These are phyloP conservation scores for Cladosporium velox DNA, from an alignment of 2,329 filamentous ascomycete species.

Conservation along the genomic window DNA sequence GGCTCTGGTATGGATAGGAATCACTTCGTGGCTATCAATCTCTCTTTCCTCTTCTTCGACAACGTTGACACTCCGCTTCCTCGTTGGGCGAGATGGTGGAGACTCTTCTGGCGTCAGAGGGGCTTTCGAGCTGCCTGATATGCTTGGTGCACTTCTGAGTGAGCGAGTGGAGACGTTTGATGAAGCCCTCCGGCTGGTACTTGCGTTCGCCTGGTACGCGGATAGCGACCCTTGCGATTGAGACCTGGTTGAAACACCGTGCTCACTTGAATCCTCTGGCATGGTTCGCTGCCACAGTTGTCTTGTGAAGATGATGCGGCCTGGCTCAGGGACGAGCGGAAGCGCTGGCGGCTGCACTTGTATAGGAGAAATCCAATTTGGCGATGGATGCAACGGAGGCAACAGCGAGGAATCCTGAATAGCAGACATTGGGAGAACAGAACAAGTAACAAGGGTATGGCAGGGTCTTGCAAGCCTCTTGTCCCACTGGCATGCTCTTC, in stretches of 20 bases:
- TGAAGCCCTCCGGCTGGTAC: conserved; percentile 32
- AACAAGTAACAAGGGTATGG: conserved; percentile 25
- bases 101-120: conserved; percentile 42
- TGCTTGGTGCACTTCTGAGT: conserved; percentile 34
- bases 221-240: conserved; percentile 27
- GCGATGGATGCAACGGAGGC: conserved; percentile 21
- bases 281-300: conserved; percentile 42
- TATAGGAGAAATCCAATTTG: conserved; percentile 29
- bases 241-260: conserved; percentile 37
- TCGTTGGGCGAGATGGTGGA: conserved; percentile 36
- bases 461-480: conserved; percentile 35
- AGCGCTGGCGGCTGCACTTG: conserved; percentile 31
- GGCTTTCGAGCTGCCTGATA: conserved; percentile 33
- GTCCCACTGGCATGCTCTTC: conserved; percentile 36
- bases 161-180: conserved; percentile 36
- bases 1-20: conserved; percentile 34
- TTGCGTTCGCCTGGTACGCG: conserved; percentile 21
- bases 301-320: conserved; percentile 40
- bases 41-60: conserved; percentile 37
- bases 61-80: conserved; percentile 37
- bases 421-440: conserved; percentile 35
- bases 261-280: conserved; percentile 34
- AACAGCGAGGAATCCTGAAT: conserved; percentile 19
- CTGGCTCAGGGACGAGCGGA: conserved; percentile 25
- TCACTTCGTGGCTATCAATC: conserved; percentile 27